Evolutionary conservation across 108 stramenopile genomes (phyloP).

Genomic region (Craspedostauros australis): DNA sequence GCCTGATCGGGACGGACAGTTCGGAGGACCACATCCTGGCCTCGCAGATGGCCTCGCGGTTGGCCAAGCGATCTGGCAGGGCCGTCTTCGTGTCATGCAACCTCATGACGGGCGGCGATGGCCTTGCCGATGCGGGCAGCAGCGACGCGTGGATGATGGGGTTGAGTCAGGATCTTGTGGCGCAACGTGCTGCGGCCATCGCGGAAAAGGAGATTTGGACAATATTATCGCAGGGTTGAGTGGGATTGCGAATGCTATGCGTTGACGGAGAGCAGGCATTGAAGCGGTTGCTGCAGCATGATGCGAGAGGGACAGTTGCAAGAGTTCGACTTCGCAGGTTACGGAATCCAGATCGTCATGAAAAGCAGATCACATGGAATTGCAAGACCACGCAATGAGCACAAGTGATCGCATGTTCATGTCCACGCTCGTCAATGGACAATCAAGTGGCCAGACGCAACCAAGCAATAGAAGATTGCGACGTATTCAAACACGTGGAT

Average conservation of each 20-base stretch:
- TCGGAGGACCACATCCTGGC: conserved; percentile 62
- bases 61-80: conserved; percentile 40
- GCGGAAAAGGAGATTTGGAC: conserved; percentile 52
- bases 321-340: too few species aligned
- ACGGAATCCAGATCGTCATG: too few species aligned
- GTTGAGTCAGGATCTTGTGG: conserved; percentile 23
- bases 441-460: too few species aligned
- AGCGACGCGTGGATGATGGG: conserved; percentile 10
- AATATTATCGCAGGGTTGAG: too few species aligned
- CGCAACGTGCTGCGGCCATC: conserved; percentile 47
- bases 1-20: conserved; percentile 54
- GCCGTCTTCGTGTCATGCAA: conserved; percentile 70
- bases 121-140: background rate
- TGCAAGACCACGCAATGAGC: too few species aligned
- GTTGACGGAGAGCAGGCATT: background rate
- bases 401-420: too few species aligned
- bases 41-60: conserved; percentile 51
- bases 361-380: too few species aligned
- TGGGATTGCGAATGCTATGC: conserved; percentile 28
- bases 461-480: too few species aligned
- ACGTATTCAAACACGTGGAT: too few species aligned
- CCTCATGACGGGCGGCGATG: conserved; percentile 9
- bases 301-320: too few species aligned
- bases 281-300: too few species aligned
- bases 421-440: too few species aligned